Conservation (phyloP, 192 early-diverging fungal genomes). For the Coemansia sp. region DNA sequence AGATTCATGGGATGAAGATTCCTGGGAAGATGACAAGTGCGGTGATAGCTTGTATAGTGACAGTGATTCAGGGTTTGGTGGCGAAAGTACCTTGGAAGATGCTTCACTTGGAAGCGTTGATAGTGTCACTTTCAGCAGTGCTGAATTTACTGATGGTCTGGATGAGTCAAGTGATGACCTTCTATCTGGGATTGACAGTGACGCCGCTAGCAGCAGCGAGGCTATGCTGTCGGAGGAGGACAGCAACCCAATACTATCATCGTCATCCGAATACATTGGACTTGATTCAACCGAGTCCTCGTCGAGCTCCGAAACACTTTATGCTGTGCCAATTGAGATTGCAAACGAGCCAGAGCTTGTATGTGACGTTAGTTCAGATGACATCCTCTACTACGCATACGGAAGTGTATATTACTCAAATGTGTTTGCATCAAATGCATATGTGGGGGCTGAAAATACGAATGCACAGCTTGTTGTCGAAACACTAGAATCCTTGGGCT, state of each 20-base stretch:
- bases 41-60: background rate
- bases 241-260: background rate
- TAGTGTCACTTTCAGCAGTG: background rate
- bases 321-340: background rate
- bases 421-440: background rate
- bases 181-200: background rate
- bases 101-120: too few species aligned
- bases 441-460: background rate
- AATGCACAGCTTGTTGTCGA: background rate
- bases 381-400: background rate
- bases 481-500: background rate
- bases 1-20: background rate
- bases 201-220: background rate
- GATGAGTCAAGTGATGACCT: background rate
- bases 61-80: background rate
- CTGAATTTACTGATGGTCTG: background rate
- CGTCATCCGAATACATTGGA: background rate
- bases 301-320: background rate
- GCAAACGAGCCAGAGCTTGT: constrained; percentile 6
- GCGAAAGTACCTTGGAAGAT: too few species aligned
- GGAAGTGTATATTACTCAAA: background rate
- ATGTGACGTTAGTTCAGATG: background rate
- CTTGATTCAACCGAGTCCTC: background rate
- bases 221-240: background rate
- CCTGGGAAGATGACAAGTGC: background rate